Evolutionary conservation across 306 rosid species (phyloP), one percentile per base, ranked within the genome.

Genomic region (Medicago arabica): DNA sequence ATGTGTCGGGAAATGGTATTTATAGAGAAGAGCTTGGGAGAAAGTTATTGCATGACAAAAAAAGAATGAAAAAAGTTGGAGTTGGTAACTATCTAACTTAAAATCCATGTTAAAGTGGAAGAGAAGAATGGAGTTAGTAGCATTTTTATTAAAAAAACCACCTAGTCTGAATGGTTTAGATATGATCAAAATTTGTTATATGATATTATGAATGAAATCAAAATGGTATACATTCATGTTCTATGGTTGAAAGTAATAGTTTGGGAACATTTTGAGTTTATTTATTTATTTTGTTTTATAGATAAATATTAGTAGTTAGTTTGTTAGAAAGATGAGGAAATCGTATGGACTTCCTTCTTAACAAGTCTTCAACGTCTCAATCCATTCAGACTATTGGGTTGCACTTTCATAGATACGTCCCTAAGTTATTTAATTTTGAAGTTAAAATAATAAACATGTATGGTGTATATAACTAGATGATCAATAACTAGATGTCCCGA

Each of bases 11-110:
- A 28, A 72, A 71, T 36, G 82, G 43, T 76, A 90, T 85, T 87
- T 92, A 88, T 89, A 89, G 72, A 66, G 72, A 67, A 47, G 51
- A 67, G 61, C 53, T 15, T 65, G 34, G 72, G 1, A 47, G 19
- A 72, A 25, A 59, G 41, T 47, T 75, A 61, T 36, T 69, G 60
- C 58, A 50, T 66, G 69, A 75, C 15, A 68, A 49, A 50, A 47
- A 16, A 66, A 58, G 28, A 71, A 49, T 0, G 2, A 6, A 49
- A 50, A 74, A 49, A 19, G 86, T 74, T 80, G 87, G 89, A 88
- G 89, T 88, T 82, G 90, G 86, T 89, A 81, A 83, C 73, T 68
- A 79, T 58, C 85, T 78, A 75, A 65, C 67, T 65, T 70, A 28
- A 40, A 85, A 71, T 74, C 40, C 41, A 47, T 69, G 44, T 18